Evolutionary conservation across 2,329 filamentous ascomycete species (phyloP), one percentile per base, ranked within the genome.

Genomic region (Dactylellina leptospora): DNA sequence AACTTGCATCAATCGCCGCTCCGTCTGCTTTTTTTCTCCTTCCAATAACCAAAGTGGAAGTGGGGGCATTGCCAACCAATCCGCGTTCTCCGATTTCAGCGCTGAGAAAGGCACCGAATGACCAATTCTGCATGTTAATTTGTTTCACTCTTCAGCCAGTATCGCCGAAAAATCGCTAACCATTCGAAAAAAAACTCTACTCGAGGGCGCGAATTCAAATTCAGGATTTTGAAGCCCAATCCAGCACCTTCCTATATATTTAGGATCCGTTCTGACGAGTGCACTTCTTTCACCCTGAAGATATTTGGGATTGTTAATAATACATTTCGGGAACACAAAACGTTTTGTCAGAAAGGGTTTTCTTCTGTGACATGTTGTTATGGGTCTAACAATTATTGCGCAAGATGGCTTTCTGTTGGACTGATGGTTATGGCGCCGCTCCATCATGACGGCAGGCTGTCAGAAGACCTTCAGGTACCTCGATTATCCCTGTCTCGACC

Each of bases 141-240:
- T 71, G 66, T 71, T 71, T 71, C 66, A 63, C 42, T 55, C 23
- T 53, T 54, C 64, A 70, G 55, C 63, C 55, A 45, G 44, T 20
- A 50, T 33, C 30, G 58, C 58, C 47, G 45, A 36, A 50, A 36
- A 25, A 40, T 25, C 11, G 28, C 36, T 20, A 56, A 58, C 50
- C 18, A 51, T 44, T 20, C n/a, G n/a, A n/a, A 23, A 9, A 18
- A 55, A 45, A 54, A 5, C 30, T 13, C 30, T 6, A 33, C 6
- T 20, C 20, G 18, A 45, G 16, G 51, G 28, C n/a, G 36, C 36
- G 18, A 36, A 23, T 25, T 53, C 44, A 48, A 42, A 42, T 51
- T 50, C 11, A 50, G 48, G 33, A 33, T 50, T 28, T 48, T 20
- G 16, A 38, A 9, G n/a, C 28, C 30, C 16, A 22, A 53, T 53